Base-by-base conservation (phyloP, 2,329 filamentous ascomycete genomes). In the Mycosphaerella sp. region DNA sequence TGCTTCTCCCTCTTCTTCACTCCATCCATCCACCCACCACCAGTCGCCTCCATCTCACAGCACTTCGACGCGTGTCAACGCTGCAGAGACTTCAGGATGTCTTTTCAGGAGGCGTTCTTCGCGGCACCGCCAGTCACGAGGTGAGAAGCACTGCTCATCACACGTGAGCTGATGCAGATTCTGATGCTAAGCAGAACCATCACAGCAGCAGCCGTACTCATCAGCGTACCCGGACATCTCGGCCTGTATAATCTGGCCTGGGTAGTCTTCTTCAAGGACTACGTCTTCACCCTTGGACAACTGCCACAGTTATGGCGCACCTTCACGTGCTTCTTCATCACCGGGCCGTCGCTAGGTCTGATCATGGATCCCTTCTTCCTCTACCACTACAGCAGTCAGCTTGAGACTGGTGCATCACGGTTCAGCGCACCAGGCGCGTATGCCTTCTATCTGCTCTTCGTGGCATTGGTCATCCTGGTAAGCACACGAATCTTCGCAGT, bases 371-470 rank as follows among this genome's bases (percentile, higher is more conserved):
- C 87, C 39, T 89, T 87, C 72, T 85, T 87, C 64, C 68, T 93
- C 59, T 95, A 85, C 73, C 84, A 79, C 57, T 94, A 93, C 71
- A 74, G 85, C 61, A 85, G 80, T 65, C 79, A 82, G 59, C 74
- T 95, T 44, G 90, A 95, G 74, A 78, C 71, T 37, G 77, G 79
- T 58, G 86, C 85, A 55, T 72, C 84, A 47, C 82, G 87, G 53
- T 91, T 95, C 68, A 72, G 76, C 37, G 77, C 79, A 59, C 86
- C 86, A 52, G 89, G 88, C 65, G 86, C 93, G 67, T 80, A 93
- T 62, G 76, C 93, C 56, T 84, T 84, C 72, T 95, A 94, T 67
- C 72, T 94, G 61, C 71, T 84, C 53, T 93, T 93, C 66, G 78
- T 90, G 62, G 76, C 79, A 60, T 71, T 72, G 45, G 72, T 85